Percentiles rank a stretch among this genome's conserved stretches.
Conservation (phyloP, 140 eudicot genomes). For the Anethum foeniculum region DNA sequence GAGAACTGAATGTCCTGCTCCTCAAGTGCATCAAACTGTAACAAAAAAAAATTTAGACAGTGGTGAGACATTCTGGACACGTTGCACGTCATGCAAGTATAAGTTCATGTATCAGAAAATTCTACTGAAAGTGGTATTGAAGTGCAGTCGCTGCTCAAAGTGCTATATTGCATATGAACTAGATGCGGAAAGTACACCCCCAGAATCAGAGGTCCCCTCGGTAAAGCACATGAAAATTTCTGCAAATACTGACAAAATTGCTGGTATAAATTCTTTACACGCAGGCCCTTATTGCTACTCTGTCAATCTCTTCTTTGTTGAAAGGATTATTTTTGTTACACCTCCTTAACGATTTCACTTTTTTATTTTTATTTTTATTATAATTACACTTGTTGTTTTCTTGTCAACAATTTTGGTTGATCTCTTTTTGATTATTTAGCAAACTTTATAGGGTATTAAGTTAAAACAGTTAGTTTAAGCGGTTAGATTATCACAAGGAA, state of each 20-base stretch:
- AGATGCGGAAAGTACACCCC: constrained; percentile 20
- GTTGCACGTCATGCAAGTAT: constrained; percentile 37
- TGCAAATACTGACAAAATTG: not conserved
- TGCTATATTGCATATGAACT: constrained; percentile 31
- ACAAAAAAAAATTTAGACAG: constrained; percentile 2
- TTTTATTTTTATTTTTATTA: not conserved
- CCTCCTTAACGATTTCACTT: not conserved
- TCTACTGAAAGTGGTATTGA: constrained; percentile 23
- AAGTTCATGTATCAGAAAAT: constrained; percentile 26
- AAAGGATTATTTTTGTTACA: not conserved
- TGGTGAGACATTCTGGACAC: constrained; percentile 36
- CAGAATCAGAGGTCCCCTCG: constrained; percentile 4
- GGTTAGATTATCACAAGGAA: not conserved
- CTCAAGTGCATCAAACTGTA: not conserved
- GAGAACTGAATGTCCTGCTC: constrained; percentile 13
- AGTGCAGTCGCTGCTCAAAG: constrained; percentile 39
- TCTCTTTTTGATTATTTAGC: not conserved
- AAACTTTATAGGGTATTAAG: not conserved
- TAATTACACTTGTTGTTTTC: not conserved
- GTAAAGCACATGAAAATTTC: constrained; percentile 14
- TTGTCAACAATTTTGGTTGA: not conserved
- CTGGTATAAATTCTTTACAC: not conserved
- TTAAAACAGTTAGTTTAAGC: not conserved
- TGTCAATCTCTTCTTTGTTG: not conserved
- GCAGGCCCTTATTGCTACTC: not conserved